Base-by-base conservation (phyloP, 2,329 filamentous ascomycete genomes). In the Passalora sequoiae region DNA sequence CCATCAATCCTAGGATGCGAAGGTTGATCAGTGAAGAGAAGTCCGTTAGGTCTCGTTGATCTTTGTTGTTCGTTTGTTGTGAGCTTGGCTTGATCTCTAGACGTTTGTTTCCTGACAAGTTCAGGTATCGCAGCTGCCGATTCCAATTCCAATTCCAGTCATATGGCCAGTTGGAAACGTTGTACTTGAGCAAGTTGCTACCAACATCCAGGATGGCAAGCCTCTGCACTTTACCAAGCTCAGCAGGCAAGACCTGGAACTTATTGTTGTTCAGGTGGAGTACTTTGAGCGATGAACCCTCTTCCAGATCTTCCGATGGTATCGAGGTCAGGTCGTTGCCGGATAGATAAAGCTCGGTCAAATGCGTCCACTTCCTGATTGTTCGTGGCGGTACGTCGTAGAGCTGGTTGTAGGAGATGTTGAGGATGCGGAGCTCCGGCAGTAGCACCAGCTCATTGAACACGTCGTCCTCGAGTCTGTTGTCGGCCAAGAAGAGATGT, bases 91-190 rank as follows among this genome's bases (percentile, higher is more conserved):
- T 83, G 69, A 98, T 97, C 66, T 98, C 92, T 24, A 98, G 70
- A 38, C 91, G 82, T 66, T 95, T 96, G 70, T 98, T 98, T 39
- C 92, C 92, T 0, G 91, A 97, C 60, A 98, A 74, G 60, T 97
- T 98, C 50, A 98, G 81, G 61, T 94, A 98, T 51, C 89, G 85
- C 53, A 98, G 71, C 58, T 96, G 94, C 37, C 86, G 87, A 60
- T 98, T 98, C 75, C 92, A 86, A 61, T 97, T 97, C 92, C 92
- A 98, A 60, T 98, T 98, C 92, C 92, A 98, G 63, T 98, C 92
- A 62, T 98, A 98, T 0, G 91, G 92, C 75, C 94, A 95, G 60
- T 98, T 98, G 21, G 89, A 92, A 36, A 98, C 94, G 63, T 98
- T 98, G 76, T 98, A 98, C 66, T 97, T 98, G 44, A 98, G 73